phyloP scores from a whole-genome alignment of 805 yeast genomes.

The Sugiyamaella valdiviana region DNA sequence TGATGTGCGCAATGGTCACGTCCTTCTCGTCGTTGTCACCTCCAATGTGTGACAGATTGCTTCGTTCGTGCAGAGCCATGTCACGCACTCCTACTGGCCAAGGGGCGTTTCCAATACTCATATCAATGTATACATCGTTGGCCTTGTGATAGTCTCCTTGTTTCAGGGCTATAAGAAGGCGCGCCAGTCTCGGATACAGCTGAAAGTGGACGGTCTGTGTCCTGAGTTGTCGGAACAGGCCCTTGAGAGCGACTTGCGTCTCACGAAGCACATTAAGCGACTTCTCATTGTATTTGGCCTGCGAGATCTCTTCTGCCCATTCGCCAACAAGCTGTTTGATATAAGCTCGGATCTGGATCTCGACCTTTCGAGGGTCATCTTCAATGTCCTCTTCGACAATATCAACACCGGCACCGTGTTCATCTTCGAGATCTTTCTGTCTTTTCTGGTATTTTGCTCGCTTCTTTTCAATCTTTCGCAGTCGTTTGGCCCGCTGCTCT shows the following conservation, averaged over 20 bases:
- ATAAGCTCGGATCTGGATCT: conserved; percentile 42
- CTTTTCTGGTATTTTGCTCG: conserved; percentile 15
- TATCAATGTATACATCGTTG: conserved; percentile 60
- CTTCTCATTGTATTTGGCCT: conserved; percentile 9
- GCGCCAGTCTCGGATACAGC: conserved; percentile 48
- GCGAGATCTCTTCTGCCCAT: conserved; percentile 34
- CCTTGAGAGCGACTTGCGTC: conserved; percentile 45
- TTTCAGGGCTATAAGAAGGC: conserved; percentile 59
- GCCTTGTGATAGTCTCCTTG: conserved; percentile 44
- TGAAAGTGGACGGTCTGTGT: conserved; percentile 36
- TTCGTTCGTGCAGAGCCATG: conserved; percentile 74
- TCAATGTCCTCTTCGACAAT: conserved; percentile 34
- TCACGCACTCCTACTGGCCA: conserved; percentile 87
- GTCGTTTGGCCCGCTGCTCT: conserved; percentile 16
- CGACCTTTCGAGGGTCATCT: conserved; percentile 30
- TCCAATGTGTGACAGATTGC: conserved; percentile 53
- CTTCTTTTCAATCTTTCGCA: conserved; percentile 17
- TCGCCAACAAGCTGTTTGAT: conserved; percentile 38
- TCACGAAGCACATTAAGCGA: conserved; percentile 35
- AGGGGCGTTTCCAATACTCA: conserved; percentile 81
- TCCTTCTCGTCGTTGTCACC: conserved; percentile 35
- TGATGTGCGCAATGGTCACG: conserved; percentile 52
- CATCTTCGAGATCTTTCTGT: conserved; percentile 26
- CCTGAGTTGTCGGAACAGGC: conserved; percentile 50
- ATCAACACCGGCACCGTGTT: conserved; percentile 25